Evolutionary conservation across 1,139 yeast genomes (phyloP), one percentile per base, ranked within the genome.

Genomic region (Eremothecium coryli): DNA sequence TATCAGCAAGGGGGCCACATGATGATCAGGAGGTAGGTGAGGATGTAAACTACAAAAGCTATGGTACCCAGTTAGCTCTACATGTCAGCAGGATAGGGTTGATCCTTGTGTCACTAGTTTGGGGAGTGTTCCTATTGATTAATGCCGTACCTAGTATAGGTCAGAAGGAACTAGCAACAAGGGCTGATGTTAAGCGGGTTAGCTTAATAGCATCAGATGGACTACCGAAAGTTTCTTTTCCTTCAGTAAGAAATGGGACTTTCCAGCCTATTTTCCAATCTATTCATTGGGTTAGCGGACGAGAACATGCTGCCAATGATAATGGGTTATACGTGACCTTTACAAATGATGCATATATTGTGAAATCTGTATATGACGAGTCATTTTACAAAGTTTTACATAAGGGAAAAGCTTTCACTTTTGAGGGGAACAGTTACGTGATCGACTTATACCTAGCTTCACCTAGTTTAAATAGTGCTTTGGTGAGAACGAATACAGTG

Each of bases 271-370:
- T 60, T 16, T 58, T 48, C 35, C 68, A 70, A 40, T 56, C 66
- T n/a, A 60, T 80, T 15, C 86, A 79, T 50, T 80, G 90, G 90
- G 70, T 79, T 32, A 62, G 62, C 32, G 71, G 71, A 13, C 72
- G 76, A 1, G 64, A 62, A 26, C 48, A 56, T 2, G 34, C 31
- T 16, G 24, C 18, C 4, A 38, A 50, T 30, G 68, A 62, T 38
- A 54, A 48, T 31, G 68, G 66, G 2, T 37, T 60, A 4, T 63
- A 48, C 38, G 50, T 61, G 21, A 60, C 63, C 0, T 39, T 42
- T 18, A 48, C 46, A 6, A 42, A 56, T 17, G 50, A 49, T 20
- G 41, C 45, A 5, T 61, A 59, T 36, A 35, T 52, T 1, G 50
- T 62, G 18, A 59, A 55, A 32, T 62, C 66, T 0, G 62, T 61